Conservation (phyloP, 1,284 basidiomycete species). For the Golubevia sp. region DNA sequence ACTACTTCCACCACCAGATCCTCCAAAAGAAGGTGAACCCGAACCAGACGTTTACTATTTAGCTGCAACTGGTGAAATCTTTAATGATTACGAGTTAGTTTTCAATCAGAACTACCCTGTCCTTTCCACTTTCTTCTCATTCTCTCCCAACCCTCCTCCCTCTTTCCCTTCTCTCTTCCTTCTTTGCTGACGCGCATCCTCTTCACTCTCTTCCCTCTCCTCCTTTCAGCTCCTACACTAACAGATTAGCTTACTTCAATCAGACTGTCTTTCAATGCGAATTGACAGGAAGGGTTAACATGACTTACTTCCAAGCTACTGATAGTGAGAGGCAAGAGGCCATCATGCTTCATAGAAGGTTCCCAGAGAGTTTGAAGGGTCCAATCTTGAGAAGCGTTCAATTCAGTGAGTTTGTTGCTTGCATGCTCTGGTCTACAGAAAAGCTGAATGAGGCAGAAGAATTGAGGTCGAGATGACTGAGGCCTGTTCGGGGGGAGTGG, state of each 20-base stretch:
- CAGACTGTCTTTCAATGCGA: slow-evolving; percentile 92
- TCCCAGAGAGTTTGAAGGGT: slow-evolving; percentile 88
- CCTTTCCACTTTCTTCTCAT: neutral
- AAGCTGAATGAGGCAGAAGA: too few relatives aligned
- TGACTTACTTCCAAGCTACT: slow-evolving; percentile 92
- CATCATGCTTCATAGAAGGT: slow-evolving; percentile 81
- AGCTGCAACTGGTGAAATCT: slow-evolving; percentile 52
- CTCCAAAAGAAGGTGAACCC: slow-evolving; percentile 23
- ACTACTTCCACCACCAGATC: slow-evolving; percentile 33
- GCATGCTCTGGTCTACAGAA: too few relatives aligned
- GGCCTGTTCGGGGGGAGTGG: too few relatives aligned
- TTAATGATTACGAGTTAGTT: slow-evolving; percentile 52
- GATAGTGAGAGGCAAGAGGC: slow-evolving; percentile 88
- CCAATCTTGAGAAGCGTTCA: slow-evolving; percentile 89
- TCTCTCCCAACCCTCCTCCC: neutral
- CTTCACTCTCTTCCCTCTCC: slow-evolving; percentile 6
- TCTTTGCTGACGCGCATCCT: slow-evolving; percentile 8
- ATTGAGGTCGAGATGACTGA: too few relatives aligned
- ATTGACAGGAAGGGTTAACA: slow-evolving; percentile 87
- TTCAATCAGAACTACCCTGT: neutral
- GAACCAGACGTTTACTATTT: slow-evolving; percentile 55
- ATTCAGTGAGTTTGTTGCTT: slow-evolving; percentile 75
- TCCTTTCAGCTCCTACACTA: slow-evolving; percentile 76
- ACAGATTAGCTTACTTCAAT: slow-evolving; percentile 89
- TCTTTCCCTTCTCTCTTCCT: slow-evolving; percentile 2